Evolutionary conservation across 202 grass and related monocot species (phyloP).

Genomic region (Schoenoplectus tabernaemontani): DNA sequence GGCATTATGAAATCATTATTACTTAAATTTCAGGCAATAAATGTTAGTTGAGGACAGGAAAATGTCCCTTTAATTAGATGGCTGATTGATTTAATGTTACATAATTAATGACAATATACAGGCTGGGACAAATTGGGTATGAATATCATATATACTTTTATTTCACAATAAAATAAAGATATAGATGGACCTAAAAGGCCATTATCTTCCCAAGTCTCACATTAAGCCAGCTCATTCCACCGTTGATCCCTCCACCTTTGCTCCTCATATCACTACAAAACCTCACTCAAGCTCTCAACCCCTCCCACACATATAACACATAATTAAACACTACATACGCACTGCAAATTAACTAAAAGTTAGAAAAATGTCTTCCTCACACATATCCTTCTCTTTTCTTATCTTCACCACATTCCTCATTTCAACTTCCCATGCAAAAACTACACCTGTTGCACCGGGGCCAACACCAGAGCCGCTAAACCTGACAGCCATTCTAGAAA

Average conservation of each 20-base stretch:
- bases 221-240: slow-evolving; percentile 30
- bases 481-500: slow-evolving; percentile 40
- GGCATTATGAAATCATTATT: background rate
- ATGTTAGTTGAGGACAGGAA: background rate
- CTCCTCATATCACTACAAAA: slow-evolving; percentile 5
- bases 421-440: background rate
- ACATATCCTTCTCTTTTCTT: background rate
- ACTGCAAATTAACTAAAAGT: background rate
- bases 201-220: slow-evolving; percentile 18
- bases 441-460: background rate
- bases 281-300: background rate
- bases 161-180: background rate
- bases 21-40: background rate
- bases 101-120: background rate
- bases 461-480: slow-evolving; percentile 20
- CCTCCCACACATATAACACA: background rate
- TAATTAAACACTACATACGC: background rate
- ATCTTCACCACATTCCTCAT: slow-evolving; percentile 14
- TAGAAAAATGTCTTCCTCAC: slow-evolving; percentile 11
- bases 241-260: background rate
- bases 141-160: background rate
- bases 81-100: background rate
- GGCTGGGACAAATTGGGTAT: slow-evolving; percentile 9
- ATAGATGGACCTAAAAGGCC: slow-evolving; percentile 5
- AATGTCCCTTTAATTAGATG: background rate